These are phyloP conservation scores for Erodium trifolium DNA, from an alignment of 441 rosid genomes.

Conservation along the genomic window DNA sequence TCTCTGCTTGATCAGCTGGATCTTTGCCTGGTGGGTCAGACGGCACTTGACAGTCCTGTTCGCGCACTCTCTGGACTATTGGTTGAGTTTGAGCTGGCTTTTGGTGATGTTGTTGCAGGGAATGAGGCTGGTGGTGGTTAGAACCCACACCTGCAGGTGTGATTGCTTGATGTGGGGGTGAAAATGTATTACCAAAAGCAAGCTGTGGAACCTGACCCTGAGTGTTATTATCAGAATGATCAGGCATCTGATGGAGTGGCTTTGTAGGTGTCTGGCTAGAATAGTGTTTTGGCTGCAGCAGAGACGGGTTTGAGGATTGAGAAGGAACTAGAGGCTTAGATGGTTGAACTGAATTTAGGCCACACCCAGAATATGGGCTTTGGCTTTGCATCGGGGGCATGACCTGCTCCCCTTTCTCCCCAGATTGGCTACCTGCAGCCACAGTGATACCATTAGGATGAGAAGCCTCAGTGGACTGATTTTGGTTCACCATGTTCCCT, in stretches of 20 bases:
- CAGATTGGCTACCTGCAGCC: slow-evolving; percentile 19
- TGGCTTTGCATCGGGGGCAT: slow-evolving; percentile 57
- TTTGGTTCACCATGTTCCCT: slow-evolving; percentile 67
- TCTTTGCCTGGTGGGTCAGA: slow-evolving; percentile 46
- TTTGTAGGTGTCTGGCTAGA: slow-evolving; percentile 35
- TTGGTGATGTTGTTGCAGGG: slow-evolving; percentile 34
- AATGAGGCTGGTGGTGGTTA: slow-evolving; percentile 36
- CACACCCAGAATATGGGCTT: slow-evolving; percentile 51
- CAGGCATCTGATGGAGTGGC: slow-evolving; percentile 29
- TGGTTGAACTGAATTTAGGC: slow-evolving; percentile 28
- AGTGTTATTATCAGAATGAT: too few species aligned
- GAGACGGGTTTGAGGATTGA: slow-evolving; percentile 52
- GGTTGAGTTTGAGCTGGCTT: slow-evolving; percentile 59
- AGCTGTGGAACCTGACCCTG: slow-evolving; percentile 20
- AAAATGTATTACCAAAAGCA: slow-evolving; percentile 35
- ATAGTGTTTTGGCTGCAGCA: slow-evolving; percentile 45
- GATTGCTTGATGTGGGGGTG: slow-evolving; percentile 42
- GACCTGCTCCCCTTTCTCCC: slow-evolving; percentile 63
- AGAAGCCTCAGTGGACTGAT: slow-evolving; percentile 56
- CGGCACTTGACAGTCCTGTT: slow-evolving; percentile 47
- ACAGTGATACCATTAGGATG: slow-evolving; percentile 46
- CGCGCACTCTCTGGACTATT: slow-evolving; percentile 49
- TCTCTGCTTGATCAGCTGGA: slow-evolving; percentile 44
- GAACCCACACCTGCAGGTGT: slow-evolving; percentile 11
- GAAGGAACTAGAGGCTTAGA: slow-evolving; percentile 53